Evolutionary conservation across 2,329 filamentous ascomycete genomes (phyloP).

Genomic region (Meredithiella fracta): DNA sequence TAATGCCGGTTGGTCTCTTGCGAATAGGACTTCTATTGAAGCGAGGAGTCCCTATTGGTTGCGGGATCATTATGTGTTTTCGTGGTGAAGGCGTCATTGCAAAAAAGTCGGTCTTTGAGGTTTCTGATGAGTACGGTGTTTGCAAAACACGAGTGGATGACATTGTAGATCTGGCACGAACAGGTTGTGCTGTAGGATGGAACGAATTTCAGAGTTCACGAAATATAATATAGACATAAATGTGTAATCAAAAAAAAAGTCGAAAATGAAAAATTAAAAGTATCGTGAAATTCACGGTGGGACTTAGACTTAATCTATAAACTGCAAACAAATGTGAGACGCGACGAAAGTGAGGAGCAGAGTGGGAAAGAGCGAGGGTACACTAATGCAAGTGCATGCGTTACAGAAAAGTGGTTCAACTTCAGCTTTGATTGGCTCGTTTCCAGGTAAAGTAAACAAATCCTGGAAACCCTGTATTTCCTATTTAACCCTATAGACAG

Average conservation of each 20-base stretch:
- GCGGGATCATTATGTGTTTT: constrained; percentile 16
- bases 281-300: not conserved
- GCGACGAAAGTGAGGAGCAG: constrained; percentile 2
- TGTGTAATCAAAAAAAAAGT: not conserved
- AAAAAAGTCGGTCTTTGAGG: constrained; percentile 26
- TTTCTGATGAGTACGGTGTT: constrained; percentile 8
- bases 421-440: constrained; percentile 9
- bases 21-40: constrained; percentile 32
- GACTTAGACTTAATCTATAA: not conserved
- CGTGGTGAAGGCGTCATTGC: constrained; percentile 21
- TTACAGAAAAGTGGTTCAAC: constrained; percentile 7
- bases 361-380: constrained; percentile 5
- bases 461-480: not conserved
- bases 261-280: not conserved
- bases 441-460: constrained; percentile 8
- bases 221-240: no score
- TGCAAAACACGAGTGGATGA: constrained; percentile 28
- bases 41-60: constrained; percentile 24
- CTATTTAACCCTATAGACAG: not conserved
- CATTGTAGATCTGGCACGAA: constrained; percentile 24
- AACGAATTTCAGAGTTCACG: not conserved
- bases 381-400: constrained; percentile 10
- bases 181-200: no score
- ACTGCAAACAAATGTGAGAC: constrained; percentile 3
- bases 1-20: constrained; percentile 45